A percentile compares a stretch with the other conserved stretches of the same genome.
phyloP scores from a whole-genome alignment of 495 filamentous ascomycete genomes.

The Neurospora pannonica region DNA sequence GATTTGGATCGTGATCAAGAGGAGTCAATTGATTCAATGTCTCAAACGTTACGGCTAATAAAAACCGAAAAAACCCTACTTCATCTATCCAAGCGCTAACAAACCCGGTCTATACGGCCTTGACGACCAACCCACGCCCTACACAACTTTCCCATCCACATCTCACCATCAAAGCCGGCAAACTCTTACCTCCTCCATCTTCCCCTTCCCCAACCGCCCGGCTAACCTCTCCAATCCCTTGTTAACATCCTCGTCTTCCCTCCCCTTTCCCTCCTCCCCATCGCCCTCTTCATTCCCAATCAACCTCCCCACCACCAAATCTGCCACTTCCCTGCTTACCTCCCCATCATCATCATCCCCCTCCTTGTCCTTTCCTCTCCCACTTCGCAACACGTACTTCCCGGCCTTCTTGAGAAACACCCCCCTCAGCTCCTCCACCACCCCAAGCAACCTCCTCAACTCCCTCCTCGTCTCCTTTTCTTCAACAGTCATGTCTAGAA shows the following conservation, averaged over 20 bases:
- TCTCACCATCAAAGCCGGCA: background rate
- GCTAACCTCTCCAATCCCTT: background rate
- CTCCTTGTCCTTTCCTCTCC: background rate
- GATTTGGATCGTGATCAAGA: background rate
- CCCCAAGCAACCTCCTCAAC: background rate
- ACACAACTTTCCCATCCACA: background rate
- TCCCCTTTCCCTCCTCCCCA: background rate
- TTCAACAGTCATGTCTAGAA: background rate
- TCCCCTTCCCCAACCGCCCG: background rate
- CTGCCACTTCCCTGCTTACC: background rate
- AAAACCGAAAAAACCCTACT: background rate
- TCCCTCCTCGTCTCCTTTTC: background rate
- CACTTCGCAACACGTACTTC: background rate
- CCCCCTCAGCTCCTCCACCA: background rate
- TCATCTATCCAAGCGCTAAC: background rate
- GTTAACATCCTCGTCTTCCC: background rate
- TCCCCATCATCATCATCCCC: background rate
- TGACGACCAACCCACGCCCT: too few relatives aligned
- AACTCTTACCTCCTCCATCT: background rate
- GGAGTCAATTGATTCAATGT: background rate
- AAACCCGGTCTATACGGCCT: background rate
- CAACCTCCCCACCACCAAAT: background rate
- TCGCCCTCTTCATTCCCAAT: too few relatives aligned
- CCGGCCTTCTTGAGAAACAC: background rate
- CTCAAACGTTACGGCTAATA: background rate